Percentiles rank a stretch among this genome's conserved stretches.
These are phyloP conservation scores for Chlorella sp. DNA, from an alignment of 139 green algal genomes.

Conservation along the genomic window DNA sequence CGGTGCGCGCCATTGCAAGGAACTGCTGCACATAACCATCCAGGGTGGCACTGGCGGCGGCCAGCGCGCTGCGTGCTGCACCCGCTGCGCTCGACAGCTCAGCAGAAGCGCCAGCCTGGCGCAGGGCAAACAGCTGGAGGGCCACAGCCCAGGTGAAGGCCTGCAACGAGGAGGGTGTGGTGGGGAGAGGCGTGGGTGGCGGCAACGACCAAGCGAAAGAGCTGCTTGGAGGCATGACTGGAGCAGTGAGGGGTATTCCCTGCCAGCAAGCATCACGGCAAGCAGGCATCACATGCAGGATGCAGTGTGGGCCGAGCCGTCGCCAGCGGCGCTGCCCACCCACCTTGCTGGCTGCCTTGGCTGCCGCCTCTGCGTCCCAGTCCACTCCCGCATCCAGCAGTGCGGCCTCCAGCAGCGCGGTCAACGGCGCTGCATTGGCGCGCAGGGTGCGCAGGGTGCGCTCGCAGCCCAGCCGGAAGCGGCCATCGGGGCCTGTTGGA, in stretches of 20 bases:
- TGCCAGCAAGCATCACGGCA: too few relatives aligned
- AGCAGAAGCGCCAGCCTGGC: background rate
- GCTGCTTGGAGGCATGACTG: too few relatives aligned
- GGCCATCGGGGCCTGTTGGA: conserved; percentile 61
- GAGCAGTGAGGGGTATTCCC: too few relatives aligned
- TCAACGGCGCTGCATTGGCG: conserved; percentile 19
- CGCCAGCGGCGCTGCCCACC: background rate
- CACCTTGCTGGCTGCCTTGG: conserved; percentile 34
- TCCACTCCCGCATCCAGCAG: conserved; percentile 77
- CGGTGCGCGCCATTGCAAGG: conserved; percentile 9
- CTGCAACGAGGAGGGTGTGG: conserved; percentile 18
- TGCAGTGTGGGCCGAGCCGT: too few relatives aligned
- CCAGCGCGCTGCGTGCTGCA: conserved; percentile 25
- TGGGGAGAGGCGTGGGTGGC: background rate
- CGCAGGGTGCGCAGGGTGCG: conserved; percentile 50
- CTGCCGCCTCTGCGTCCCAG: conserved; percentile 59
- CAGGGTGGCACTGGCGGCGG: background rate
- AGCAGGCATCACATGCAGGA: too few relatives aligned
- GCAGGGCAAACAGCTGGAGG: conserved; percentile 64
- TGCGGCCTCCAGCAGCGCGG: conserved; percentile 68
- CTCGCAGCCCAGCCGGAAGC: conserved; percentile 57
- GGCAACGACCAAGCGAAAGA: background rate
- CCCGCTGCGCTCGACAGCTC: conserved; percentile 20
- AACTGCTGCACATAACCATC: conserved; percentile 12
- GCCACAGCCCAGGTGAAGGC: conserved; percentile 62